Evolutionary conservation across 2,329 filamentous ascomycete genomes (phyloP).

Genomic region (Colletotrichum sp.): DNA sequence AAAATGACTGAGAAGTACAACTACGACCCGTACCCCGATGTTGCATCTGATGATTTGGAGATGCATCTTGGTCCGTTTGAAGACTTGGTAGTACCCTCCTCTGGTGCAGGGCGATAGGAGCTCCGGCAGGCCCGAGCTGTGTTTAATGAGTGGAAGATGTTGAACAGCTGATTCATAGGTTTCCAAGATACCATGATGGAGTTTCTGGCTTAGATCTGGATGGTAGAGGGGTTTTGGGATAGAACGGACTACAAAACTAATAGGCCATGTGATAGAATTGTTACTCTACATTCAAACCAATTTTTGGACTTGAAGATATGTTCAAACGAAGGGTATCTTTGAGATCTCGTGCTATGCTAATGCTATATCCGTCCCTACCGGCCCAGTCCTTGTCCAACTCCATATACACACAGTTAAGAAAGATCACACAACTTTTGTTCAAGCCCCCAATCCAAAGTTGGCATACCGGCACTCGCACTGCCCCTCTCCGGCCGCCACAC

Average conservation of each 20-base stretch:
- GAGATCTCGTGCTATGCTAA: background rate
- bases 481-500: conserved; percentile 38
- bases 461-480: conserved; percentile 44
- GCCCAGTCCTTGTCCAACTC: background rate
- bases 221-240: background rate
- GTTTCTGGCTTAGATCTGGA: background rate
- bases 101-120: background rate
- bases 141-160: background rate
- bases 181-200: background rate
- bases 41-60: background rate
- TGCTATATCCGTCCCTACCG: background rate
- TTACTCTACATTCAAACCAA: background rate
- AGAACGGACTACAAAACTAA: background rate
- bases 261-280: background rate
- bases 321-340: background rate
- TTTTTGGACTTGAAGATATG: background rate
- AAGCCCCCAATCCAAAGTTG: conserved; percentile 30
- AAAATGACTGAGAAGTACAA: background rate
- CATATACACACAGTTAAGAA: background rate
- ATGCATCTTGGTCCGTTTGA: background rate
- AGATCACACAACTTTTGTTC: background rate
- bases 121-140: background rate
- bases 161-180: background rate
- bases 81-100: background rate
- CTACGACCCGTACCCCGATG: background rate